Base-by-base conservation (phyloP, 1,284 basidiomycete species). In the Ceratobasidium sp. region DNA sequence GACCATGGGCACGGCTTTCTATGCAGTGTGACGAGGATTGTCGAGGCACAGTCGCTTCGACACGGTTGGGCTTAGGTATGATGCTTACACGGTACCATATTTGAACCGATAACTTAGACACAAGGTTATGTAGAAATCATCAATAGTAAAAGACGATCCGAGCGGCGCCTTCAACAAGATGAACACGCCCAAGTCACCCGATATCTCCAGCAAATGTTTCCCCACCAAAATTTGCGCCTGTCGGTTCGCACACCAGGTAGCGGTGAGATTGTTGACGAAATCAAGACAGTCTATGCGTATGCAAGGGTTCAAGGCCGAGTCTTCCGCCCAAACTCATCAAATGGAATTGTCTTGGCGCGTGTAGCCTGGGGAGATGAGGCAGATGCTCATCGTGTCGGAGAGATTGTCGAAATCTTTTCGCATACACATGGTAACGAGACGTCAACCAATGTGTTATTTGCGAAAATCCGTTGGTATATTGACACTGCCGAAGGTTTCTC, bases 391-490 rank as follows among this genome's bases (percentile, higher is more conserved):
- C 62, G 48, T 21, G 62, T 65, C 30, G 62, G 62, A 34, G 62
- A 65, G 45, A 39, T 65, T 16, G 28, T 50, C 21, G 62, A 65
- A 36, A 48, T 65, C 16, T 65, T 65, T 39, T 50, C 62, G 30
- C 62, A 65, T 23, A 34, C 45, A 65, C 48, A 52, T 32, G 30
- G 30, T 21, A 26, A 48, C 28, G 21, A 39, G 46, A 9, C 18
- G 36, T 32, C 23, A 65, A 59, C 14, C 21, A 21, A 18, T 21
- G 46, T 48, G 28, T 52, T 65, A 23, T 65, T 65, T 34, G 32
- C 46, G 23, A 65, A 52, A 65, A 65, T 65, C 30, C 45, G 48
- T 34, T 65, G 62, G 62, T 65, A 65, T 48, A 39, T 65, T 23
- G 62, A 52, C 21, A 50, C 36, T 3, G 46, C 62, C 26, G 46